A percentile compares a stretch with the other conserved stretches of the same genome.
phyloP scores from a whole-genome alignment of 176 grass and related monocot species.

The Puccinellia tenuiflora region DNA sequence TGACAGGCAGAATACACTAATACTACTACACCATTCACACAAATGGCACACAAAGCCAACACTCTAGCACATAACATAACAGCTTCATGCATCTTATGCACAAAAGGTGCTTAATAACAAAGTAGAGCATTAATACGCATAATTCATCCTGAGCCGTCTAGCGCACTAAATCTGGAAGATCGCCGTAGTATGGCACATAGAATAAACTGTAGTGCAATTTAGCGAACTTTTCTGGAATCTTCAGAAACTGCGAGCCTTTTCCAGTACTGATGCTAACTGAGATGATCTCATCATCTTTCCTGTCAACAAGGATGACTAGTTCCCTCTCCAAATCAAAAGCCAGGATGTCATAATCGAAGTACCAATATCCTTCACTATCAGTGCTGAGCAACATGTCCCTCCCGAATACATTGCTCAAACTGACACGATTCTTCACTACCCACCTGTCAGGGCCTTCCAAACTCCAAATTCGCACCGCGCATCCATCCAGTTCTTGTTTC shows the following conservation, averaged over 20 bases:
- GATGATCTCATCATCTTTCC: not conserved
- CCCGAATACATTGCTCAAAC: not conserved
- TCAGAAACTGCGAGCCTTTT: not conserved
- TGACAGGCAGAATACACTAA: not conserved
- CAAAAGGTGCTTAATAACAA: not conserved
- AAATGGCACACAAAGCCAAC: not conserved
- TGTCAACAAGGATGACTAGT: not conserved
- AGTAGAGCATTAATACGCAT: not conserved
- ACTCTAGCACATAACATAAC: not conserved
- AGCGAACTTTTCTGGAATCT: not conserved
- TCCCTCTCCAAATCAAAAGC: constrained; percentile 6
- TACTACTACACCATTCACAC: not conserved
- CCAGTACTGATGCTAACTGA: constrained; percentile 18
- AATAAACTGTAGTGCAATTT: not conserved
- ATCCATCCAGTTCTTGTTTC: not conserved
- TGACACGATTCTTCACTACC: constrained; percentile 1
- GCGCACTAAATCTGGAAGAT: not conserved
- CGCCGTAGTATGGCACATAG: not conserved
- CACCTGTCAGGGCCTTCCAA: constrained; percentile 3
- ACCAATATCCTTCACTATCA: not conserved
- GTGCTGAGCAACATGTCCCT: not conserved
- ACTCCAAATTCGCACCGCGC: constrained; percentile 13
- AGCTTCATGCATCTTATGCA: not conserved
- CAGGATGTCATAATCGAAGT: constrained; percentile 13
- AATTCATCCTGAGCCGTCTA: no score